Conservation (phyloP, 2,329 filamentous ascomycete genomes). For the Penicillium italicum region DNA sequence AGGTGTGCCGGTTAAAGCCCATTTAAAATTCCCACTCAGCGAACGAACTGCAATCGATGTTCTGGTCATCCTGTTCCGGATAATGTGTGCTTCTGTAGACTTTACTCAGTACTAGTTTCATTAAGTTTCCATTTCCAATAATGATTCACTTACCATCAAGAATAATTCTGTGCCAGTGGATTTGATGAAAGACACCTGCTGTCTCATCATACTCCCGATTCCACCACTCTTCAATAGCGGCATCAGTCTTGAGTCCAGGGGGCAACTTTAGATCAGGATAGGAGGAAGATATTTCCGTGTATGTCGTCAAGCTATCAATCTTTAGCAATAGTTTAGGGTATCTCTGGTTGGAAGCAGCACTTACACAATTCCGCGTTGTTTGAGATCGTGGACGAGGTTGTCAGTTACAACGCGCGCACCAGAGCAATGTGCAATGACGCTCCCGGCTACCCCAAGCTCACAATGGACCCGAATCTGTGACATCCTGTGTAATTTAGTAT, state of each 20-base stretch:
- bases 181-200: not conserved
- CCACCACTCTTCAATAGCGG: not conserved
- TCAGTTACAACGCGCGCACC: not conserved
- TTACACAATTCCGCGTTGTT: not conserved
- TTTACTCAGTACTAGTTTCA: not conserved
- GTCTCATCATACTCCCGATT: not conserved
- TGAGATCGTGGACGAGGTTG: not conserved
- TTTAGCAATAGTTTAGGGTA: fast-evolving
- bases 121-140: not conserved
- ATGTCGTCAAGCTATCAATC: not conserved
- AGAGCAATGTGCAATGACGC: not conserved
- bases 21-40: not conserved
- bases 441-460: fast-evolving
- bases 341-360: not conserved
- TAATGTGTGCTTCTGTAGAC: not conserved
- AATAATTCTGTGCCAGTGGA: not conserved
- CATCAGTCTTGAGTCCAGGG: not conserved
- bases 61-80: not conserved
- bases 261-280: not conserved
- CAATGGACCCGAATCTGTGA: not conserved
- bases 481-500: not conserved
- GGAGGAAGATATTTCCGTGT: not conserved
- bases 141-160: not conserved
- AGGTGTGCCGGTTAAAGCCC: not conserved
- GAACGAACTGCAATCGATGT: not conserved